Evolutionary conservation across 805 yeast species (phyloP), one percentile per base, ranked within the genome.

Genomic region (Candida berthetii): DNA sequence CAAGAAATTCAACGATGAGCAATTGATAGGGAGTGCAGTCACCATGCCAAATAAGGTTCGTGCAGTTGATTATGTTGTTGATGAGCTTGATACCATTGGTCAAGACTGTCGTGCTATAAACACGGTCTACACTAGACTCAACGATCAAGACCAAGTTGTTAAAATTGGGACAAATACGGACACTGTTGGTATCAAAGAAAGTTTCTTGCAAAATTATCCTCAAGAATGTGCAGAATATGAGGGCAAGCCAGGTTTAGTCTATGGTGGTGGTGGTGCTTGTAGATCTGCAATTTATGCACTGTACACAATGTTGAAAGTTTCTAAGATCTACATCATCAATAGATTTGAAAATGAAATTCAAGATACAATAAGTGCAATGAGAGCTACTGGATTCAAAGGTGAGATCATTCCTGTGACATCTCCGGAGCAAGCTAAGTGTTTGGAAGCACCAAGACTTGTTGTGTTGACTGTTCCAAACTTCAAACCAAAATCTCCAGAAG

Each of bases 201-300:
- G 52, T 7, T 46, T 53, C 18, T 7, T 44, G 3, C 50, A 47
- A 38, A 52, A 49, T 40, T 50, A 42, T 29, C 55, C 56, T 16
- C n/a, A 27, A 7, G 55, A 50, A 22, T 44, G 41, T 8, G 39
- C 37, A 7, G n/a, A 27, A 3, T 42, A 35, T 22, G 38, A 38
- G 18, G 48, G 47, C 1, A 15, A 38, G 11, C 56, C 58, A 3
- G 58, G 58, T 11, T 32, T 53, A 9, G 48, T 53, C 2, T 53
- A 53, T 24, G 58, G 58, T 25, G 58, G 55, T 34, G 58, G 58
- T 39, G 58, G 58, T 42, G 58, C 58, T 5, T 52, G 58, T 39
- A 48, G 58, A 27, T 52, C 55, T 3, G 56, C 58, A 1, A 49
- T 53, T 7, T 53, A 47, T 39, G 55, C 58, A 1, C 38, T 53